Conservation (phyloP, 306 rosid genomes). For the Prunus salicina region DNA sequence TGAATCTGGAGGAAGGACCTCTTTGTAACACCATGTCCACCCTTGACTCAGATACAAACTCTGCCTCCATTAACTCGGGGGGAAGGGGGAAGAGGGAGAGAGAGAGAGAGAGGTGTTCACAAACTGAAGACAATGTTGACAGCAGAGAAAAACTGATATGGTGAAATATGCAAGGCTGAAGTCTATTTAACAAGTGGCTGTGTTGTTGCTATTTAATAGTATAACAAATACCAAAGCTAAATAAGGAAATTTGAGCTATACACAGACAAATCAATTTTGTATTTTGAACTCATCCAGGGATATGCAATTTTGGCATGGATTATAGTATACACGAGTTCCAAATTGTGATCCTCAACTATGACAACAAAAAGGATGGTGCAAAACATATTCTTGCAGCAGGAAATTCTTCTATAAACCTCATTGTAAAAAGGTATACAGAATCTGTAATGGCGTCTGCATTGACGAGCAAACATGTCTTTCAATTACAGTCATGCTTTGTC, state of each 20-base stretch:
- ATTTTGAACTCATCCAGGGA: background rate
- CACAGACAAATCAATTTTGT: background rate
- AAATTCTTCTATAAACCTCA: background rate
- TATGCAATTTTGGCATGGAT: background rate
- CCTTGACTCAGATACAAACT: background rate
- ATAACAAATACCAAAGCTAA: background rate
- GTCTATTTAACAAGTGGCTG: background rate
- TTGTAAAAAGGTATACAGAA: background rate
- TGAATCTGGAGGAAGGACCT: background rate
- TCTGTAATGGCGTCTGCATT: background rate
- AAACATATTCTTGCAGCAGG: background rate
- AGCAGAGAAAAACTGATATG: background rate
- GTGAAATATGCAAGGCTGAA: background rate
- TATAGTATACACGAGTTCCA: background rate
- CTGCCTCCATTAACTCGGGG: background rate
- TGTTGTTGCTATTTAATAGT: background rate
- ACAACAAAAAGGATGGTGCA: background rate
- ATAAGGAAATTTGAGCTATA: background rate
- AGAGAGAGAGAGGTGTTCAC: too few species aligned
- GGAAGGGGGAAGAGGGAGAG: background rate
- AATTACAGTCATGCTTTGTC: background rate
- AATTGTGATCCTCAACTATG: background rate
- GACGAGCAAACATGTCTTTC: background rate
- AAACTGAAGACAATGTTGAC: background rate
- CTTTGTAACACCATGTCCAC: background rate